Percentiles rank a stretch among this genome's conserved stretches.
Evolutionary conservation across 768 basidiomycete genomes (phyloP).

Genomic region (Panaeolus papilionaceus): DNA sequence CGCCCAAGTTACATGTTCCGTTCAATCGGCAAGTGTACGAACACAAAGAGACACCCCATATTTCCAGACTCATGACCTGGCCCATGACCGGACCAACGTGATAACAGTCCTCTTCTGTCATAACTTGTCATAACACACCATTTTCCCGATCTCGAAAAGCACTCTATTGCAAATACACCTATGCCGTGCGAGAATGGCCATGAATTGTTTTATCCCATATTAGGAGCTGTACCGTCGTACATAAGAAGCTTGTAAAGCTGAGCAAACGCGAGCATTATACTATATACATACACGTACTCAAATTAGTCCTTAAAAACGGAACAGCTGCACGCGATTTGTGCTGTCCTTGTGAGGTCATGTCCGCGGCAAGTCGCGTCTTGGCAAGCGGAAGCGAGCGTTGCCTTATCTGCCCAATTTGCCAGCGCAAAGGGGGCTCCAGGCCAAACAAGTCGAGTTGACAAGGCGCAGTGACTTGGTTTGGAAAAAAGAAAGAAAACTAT

Average conservation of each 20-base stretch:
- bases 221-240: not conserved
- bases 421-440: not conserved
- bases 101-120: not conserved
- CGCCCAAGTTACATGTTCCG: constrained; percentile 9
- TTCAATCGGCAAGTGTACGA: constrained; percentile 4
- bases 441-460: not conserved
- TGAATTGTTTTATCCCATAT: not conserved
- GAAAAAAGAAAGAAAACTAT: not conserved
- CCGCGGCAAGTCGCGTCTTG: constrained; percentile 13
- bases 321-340: not conserved
- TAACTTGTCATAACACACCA: constrained; percentile 4
- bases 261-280: constrained; percentile 4
- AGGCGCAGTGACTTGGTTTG: not conserved
- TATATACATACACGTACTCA: not conserved
- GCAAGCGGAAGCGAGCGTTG: not conserved
- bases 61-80: constrained; percentile 8
- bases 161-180: not conserved
- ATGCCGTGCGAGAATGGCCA: not conserved
- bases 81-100: constrained; percentile 10
- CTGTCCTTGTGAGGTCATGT: not conserved
- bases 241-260: not conserved
- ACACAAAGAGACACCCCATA: constrained; percentile 9
- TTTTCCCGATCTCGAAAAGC: not conserved
- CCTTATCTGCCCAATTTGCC: constrained; percentile 6
- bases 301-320: not conserved